Evolutionary conservation across 768 basidiomycete species (phyloP).

Genomic region (Pulveroboletus sp.): DNA sequence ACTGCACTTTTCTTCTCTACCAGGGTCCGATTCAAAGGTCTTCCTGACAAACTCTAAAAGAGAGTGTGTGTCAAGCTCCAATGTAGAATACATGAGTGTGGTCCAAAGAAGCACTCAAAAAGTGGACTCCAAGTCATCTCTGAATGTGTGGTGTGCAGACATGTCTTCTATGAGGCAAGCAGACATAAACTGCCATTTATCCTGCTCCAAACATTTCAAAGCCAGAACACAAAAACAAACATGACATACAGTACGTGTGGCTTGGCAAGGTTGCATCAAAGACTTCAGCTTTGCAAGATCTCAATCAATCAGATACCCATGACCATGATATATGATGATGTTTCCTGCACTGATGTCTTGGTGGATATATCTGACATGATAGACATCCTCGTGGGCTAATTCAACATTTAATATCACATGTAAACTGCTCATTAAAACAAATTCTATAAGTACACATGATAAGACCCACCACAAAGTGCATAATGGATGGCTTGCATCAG

Average conservation of each 20-base stretch:
- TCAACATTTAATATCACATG: background rate
- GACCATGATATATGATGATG: constrained; percentile 8
- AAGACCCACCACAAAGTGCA: background rate
- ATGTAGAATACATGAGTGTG: background rate
- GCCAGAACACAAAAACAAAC: background rate
- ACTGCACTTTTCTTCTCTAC: background rate
- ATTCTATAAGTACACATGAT: background rate
- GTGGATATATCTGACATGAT: constrained; percentile 3
- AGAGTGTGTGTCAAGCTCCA: background rate
- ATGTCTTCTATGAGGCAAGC: constrained; percentile 13
- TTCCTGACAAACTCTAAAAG: background rate
- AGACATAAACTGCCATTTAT: constrained; percentile 13
- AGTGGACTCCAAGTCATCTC: constrained; percentile 33
- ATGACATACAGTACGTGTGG: constrained; percentile 2
- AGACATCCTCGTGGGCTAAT: constrained; percentile 1
- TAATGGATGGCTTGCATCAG: constrained; percentile 5
- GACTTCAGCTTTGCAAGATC: constrained; percentile 14
- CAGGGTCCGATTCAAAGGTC: background rate
- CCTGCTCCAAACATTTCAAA: constrained; percentile 15
- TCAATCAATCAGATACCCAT: constrained; percentile 25
- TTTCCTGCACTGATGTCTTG: constrained; percentile 27
- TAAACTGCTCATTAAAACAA: no score
- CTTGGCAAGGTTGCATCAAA: background rate
- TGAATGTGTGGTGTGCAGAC: constrained; percentile 15
- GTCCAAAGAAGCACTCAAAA: constrained; percentile 18